Base-by-base conservation (phyloP, 2,329 filamentous ascomycete genomes). In the Cryphonectria radicalis region DNA sequence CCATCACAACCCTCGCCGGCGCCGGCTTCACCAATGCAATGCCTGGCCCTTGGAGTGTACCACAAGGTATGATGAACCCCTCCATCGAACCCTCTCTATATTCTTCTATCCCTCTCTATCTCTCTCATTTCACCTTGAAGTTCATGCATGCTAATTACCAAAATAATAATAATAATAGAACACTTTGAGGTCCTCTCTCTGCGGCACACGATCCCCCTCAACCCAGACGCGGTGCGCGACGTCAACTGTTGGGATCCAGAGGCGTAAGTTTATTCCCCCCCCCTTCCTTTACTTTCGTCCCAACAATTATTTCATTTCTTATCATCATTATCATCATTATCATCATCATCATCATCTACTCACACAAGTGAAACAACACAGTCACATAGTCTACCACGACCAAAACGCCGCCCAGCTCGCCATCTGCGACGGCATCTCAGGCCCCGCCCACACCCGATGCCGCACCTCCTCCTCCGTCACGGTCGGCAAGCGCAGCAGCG, bases 371-470 rank as follows among this genome's bases (percentile, higher is more conserved):
- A 55, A 11, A 13, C 35, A 13, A 19, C 7, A 50, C 19, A 84
- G 81, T 8, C 79, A 82, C 72, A 83, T 85, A 73, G 80, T 83
- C 73, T 82, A 82, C 75, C 85, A 88, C 76, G 86, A 88, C 77
- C 81, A 88, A 32, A 87, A 92, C 74, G 90, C 93, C 62, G 84
- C 82, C 11, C 84, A 86, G 74, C 89, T 89, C 42, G 90, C 90
- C 0, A 81, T 94, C 78, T 88, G 86, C 78, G 82, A 84, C 66
- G 83, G 90, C 70, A 87, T 87, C 72, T 81, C 84, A 0, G 84
- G 84, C 22, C 74, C 79, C 17, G 83, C 84, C 67, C 77, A 81
- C 66, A 64, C 50, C 55, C 80, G 83, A 74, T 88, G 87, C 76
- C 79, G 79, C 11, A 85, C 84, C 28, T 73, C 77, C 14, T 84